A percentile compares a stretch with the other conserved stretches of the same genome.
These are phyloP conservation scores for Aphanomyces euteiches DNA, from an alignment of 352 stramenopile species.

Conservation along the genomic window DNA sequence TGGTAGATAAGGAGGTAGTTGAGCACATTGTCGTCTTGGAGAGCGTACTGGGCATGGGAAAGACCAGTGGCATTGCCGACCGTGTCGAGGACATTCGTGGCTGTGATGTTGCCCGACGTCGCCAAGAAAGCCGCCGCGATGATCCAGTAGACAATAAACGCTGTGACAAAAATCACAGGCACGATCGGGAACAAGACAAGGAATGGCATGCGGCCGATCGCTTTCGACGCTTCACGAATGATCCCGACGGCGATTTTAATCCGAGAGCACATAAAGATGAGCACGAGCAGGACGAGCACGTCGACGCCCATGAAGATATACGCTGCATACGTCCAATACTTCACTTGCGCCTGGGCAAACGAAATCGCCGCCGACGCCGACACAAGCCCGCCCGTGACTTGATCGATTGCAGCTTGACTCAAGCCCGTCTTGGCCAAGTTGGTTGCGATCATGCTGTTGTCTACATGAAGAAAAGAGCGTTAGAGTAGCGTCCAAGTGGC, in stretches of 20 bases:
- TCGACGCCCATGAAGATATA: constrained; percentile 71
- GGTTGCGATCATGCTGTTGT: constrained; percentile 17
- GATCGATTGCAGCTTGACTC: constrained; percentile 36
- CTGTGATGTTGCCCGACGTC: constrained; percentile 51
- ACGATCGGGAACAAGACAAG: constrained; percentile 74
- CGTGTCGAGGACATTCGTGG: constrained; percentile 44
- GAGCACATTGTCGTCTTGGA: constrained; percentile 58
- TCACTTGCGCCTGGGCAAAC: constrained; percentile 44
- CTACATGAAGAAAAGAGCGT: neutral
- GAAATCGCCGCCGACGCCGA: constrained; percentile 42
- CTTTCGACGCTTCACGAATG: constrained; percentile 80
- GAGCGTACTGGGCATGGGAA: constrained; percentile 34
- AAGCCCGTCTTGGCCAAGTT: constrained; percentile 52
- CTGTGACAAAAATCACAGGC: constrained; percentile 59
- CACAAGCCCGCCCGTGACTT: constrained; percentile 55
- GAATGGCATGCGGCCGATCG: constrained; percentile 70
- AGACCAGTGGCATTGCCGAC: constrained; percentile 34
- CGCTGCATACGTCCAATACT: constrained; percentile 71
- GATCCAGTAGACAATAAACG: constrained; percentile 70
- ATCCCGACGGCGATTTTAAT: constrained; percentile 85
- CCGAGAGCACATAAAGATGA: constrained; percentile 77
- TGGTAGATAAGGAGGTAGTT: constrained; percentile 83
- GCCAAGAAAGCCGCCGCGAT: constrained; percentile 75
- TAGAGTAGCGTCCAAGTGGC: no score
- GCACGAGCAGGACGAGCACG: constrained; percentile 53